phyloP scores from a whole-genome alignment of 805 yeast species.

The Suhomyces prunicola region DNA sequence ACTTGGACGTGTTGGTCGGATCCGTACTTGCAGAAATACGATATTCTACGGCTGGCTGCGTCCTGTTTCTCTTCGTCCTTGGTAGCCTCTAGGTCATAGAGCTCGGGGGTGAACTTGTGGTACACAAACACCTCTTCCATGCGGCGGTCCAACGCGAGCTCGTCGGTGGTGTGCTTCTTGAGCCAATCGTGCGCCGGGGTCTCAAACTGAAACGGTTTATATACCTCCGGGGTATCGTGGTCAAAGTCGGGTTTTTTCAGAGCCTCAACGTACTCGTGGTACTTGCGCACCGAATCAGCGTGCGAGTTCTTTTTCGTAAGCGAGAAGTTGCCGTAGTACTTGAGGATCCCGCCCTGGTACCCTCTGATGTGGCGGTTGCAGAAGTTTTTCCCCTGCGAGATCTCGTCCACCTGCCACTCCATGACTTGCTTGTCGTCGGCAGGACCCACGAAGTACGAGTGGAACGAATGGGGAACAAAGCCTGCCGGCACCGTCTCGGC shows the following conservation, averaged over 20 bases:
- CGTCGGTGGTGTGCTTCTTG: conserved; percentile 11
- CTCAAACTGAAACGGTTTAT: conserved; percentile 33
- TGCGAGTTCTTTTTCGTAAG: conserved; percentile 32
- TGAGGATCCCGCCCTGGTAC: conserved; percentile 22
- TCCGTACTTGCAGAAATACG: conserved; percentile 29
- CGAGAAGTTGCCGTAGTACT: conserved; percentile 29
- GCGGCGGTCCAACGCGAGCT: conserved; percentile 12
- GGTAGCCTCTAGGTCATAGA: conserved; percentile 27
- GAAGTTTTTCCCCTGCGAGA: conserved; percentile 36
- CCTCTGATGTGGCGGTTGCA: conserved; percentile 30
- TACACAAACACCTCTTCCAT: conserved; percentile 14
- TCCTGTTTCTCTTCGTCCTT: conserved; percentile 20
- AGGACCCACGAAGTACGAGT: conserved; percentile 28
- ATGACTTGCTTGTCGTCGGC: conserved; percentile 13
- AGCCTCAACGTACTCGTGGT: conserved; percentile 14
- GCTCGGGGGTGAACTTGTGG: conserved; percentile 32
- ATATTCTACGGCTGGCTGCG: conserved; percentile 22
- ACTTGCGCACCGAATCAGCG: conserved; percentile 15
- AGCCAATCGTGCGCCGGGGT: conserved; percentile 33
- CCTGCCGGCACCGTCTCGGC: conserved; percentile 25
- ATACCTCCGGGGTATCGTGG: conserved; percentile 19
- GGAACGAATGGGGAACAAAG: conserved; percentile 35
- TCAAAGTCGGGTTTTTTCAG: conserved; percentile 26
- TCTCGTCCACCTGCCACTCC: conserved; percentile 30
- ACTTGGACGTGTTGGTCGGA: conserved; percentile 13